Percentiles rank a stretch among this genome's conserved stretches.
phyloP scores from a whole-genome alignment of 2,329 filamentous ascomycete genomes.

The Thielaviopsis ethacetica region DNA sequence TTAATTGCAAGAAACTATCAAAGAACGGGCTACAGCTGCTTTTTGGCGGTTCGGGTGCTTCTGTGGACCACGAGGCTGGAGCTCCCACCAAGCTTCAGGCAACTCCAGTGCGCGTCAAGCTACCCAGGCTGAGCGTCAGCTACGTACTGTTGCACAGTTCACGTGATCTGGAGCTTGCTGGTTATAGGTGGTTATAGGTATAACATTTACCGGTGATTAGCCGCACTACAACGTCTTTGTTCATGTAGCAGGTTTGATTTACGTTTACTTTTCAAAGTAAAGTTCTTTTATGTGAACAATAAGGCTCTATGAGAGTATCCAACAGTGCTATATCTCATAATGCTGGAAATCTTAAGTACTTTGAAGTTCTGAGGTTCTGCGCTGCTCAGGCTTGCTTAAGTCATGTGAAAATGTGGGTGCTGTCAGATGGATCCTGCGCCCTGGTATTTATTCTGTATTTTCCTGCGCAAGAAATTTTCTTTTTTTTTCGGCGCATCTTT shows the following conservation, averaged over 20 bases:
- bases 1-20: neutral
- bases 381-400: slow-evolving; percentile 4
- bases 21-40: neutral
- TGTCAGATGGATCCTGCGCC: neutral
- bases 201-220: neutral
- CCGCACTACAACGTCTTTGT: neutral
- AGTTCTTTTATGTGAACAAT: too few species aligned
- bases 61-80: slow-evolving; percentile 12
- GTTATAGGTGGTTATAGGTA: neutral
- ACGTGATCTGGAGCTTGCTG: slow-evolving; percentile 1
- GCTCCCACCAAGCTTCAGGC: slow-evolving; percentile 12
- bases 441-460: neutral
- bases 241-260: neutral
- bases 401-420: slow-evolving; percentile 11
- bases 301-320: neutral
- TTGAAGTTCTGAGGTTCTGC: neutral
- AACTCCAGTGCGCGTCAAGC: slow-evolving; percentile 13
- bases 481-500: neutral
- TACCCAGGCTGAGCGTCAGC: neutral
- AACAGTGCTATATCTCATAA: neutral
- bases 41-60: slow-evolving; percentile 3
- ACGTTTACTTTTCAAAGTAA: neutral
- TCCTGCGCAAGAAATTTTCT: neutral
- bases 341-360: neutral
- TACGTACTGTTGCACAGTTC: neutral